These are phyloP conservation scores for Phaffia rhodozyma DNA, from an alignment of 1,284 basidiomycete genomes.

Conservation along the genomic window DNA sequence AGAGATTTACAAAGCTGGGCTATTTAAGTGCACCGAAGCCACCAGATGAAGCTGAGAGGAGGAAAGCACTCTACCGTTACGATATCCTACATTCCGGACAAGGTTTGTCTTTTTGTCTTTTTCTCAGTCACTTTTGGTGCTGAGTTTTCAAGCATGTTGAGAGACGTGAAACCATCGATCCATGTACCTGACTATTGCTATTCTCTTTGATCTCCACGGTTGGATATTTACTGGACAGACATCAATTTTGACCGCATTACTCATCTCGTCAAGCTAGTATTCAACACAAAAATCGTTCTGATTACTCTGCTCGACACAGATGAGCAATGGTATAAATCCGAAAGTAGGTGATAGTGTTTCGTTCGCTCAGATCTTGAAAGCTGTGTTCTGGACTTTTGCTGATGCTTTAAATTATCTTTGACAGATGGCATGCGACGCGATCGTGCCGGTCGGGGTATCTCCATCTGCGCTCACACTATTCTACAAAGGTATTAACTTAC, in stretches of 20 bases:
- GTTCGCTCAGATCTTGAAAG: conserved; percentile 20
- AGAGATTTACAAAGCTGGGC: conserved; percentile 46
- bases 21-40: conserved; percentile 70
- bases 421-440: conserved; percentile 51
- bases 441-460: conserved; percentile 49
- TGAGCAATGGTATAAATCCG: conserved; percentile 76
- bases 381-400: conserved; percentile 19
- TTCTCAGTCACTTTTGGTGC: not conserved
- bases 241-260: conserved; percentile 86
- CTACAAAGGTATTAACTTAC: conserved; percentile 38
- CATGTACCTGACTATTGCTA: not conserved
- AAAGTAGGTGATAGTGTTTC: conserved; percentile 43
- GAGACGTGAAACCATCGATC: no score
- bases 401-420: conserved; percentile 5
- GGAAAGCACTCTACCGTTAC: conserved; percentile 65
- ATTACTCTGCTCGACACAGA: conserved; percentile 71
- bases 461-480: conserved; percentile 73
- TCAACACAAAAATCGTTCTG: conserved; percentile 72
- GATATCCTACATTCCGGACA: conserved; percentile 66
- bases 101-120: not conserved
- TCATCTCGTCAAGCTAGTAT: conserved; percentile 78
- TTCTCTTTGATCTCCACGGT: no score
- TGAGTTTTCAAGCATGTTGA: no score
- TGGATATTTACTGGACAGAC: conserved; percentile 42
- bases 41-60: conserved; percentile 62